Evolutionary conservation across 2,329 filamentous ascomycete genomes (phyloP).

Genomic region (Colletotrichum paranaense): DNA sequence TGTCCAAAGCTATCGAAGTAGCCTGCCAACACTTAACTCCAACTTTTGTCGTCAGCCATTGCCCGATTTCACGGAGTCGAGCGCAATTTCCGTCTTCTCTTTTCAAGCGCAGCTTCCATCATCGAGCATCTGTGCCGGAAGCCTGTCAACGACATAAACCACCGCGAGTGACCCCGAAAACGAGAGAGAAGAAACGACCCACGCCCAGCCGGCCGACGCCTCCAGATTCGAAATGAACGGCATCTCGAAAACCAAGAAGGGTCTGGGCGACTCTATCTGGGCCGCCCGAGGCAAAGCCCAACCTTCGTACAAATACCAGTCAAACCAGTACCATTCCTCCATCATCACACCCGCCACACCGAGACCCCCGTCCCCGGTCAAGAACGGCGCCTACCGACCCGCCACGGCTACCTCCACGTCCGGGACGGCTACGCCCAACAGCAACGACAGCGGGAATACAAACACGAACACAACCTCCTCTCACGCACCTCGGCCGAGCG

Average conservation of each 20-base stretch:
- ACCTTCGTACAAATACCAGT: not conserved
- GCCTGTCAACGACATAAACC: not conserved
- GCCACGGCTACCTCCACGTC: not conserved
- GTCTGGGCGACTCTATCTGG: slow-evolving; percentile 30
- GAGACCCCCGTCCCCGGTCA: not conserved
- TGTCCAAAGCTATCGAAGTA: not conserved
- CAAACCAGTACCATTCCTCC: not conserved
- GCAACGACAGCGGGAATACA: not conserved
- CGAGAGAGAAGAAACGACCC: not conserved
- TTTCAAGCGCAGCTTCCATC: too few relatives aligned
- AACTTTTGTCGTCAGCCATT: not conserved
- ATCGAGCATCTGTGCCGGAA: too few relatives aligned
- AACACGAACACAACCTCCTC: too few relatives aligned
- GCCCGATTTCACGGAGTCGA: not conserved
- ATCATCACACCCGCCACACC: slow-evolving; percentile 14
- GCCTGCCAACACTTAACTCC: not conserved
- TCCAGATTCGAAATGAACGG: not conserved
- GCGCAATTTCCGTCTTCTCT: not conserved
- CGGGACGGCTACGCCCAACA: not conserved
- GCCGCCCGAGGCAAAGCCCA: slow-evolving; percentile 20
- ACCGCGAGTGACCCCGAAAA: not conserved
- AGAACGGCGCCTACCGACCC: not conserved
- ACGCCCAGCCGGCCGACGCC: not conserved
- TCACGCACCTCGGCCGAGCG: slow-evolving; percentile 10
- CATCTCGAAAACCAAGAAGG: slow-evolving; percentile 14